Conservation (phyloP, 2,329 filamentous ascomycete species). For the Pseudocercospora cruenta region DNA sequence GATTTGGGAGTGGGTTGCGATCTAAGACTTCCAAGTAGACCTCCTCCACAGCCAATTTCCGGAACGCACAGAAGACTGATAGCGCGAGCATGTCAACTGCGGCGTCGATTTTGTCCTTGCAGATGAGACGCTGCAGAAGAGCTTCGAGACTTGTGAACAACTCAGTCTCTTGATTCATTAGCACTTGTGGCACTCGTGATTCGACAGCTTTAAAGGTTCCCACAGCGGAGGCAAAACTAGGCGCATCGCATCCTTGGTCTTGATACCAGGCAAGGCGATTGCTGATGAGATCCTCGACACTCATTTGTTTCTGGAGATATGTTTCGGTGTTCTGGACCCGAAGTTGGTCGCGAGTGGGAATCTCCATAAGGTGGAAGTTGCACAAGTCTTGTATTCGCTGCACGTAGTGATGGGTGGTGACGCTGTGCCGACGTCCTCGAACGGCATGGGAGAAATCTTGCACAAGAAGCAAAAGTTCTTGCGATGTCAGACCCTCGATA, state of each 20-base stretch:
- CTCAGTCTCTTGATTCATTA: slow-evolving; percentile 20
- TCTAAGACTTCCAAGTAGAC: slow-evolving; percentile 62
- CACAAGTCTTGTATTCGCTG: slow-evolving; percentile 8
- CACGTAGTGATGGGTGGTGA: neutral
- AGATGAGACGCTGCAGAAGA: slow-evolving; percentile 15
- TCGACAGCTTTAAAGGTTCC: slow-evolving; percentile 45
- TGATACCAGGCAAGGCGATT: slow-evolving; percentile 46
- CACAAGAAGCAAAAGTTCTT: slow-evolving; percentile 9
- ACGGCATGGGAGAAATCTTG: slow-evolving; percentile 2
- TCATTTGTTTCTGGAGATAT: slow-evolving; percentile 47
- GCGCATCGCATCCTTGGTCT: slow-evolving; percentile 44
- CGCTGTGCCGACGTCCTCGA: neutral
- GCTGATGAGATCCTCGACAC: slow-evolving; percentile 23
- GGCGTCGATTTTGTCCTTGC: slow-evolving; percentile 25
- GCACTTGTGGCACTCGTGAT: slow-evolving; percentile 18
- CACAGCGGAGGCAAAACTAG: slow-evolving; percentile 40
- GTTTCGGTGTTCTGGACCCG: slow-evolving; percentile 38
- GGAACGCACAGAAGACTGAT: slow-evolving; percentile 60
- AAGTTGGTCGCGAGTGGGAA: slow-evolving; percentile 23
- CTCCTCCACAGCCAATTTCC: slow-evolving; percentile 62
- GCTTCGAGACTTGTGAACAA: slow-evolving; percentile 18
- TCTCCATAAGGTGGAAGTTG: slow-evolving; percentile 32
- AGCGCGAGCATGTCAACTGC: slow-evolving; percentile 59
- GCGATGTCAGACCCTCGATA: slow-evolving; percentile 8
- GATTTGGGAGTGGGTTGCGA: slow-evolving; percentile 53